Evolutionary conservation across 1,284 basidiomycete species (phyloP), one percentile per base, ranked within the genome.

Genomic region (Puccinia polysora): DNA sequence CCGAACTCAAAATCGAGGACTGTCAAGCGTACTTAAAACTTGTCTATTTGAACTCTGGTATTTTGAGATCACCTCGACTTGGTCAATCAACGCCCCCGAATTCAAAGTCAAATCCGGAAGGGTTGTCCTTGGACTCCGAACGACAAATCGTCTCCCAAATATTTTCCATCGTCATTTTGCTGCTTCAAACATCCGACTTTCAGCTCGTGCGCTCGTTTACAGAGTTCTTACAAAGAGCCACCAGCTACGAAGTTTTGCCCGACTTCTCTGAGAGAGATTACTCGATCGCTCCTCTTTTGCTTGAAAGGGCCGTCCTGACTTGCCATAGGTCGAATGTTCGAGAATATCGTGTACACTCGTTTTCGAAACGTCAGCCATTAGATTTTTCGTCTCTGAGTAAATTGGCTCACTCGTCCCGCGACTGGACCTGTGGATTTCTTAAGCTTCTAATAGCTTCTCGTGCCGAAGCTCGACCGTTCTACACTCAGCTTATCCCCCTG

Each of bases 401-500:
- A 15, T 53, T 63, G 15, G 47, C 69, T 18, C n/a, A 47, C 40
- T 60, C 47, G 32, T 34, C 59, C 15, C n/a, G 25, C n/a, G 45
- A 55, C 8, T 71, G 69, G 69, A 71, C 59, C 12, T 47, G 36
- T 18, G 50, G 59, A 1, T 53, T 71, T 63, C 38, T 71, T 14
- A 30, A 71, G 30, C 47, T 71, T 53, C 59, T 71, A 12, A 55
- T 71, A 23, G 58, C 49, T 55, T 50, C 47, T 7, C 47, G 69
- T 15, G 34, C 59, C n/a, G 23, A 53, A 45, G 23, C 38, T 10
- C 56, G 69, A 43, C 47, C 59, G 28, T 65, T 93, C 79, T 96
- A 87, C 76, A 84, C 83, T 12, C 87, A 89, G 64, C 80, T 95
- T 0, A 79, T 81, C 0, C 80, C 83, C 3, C 83, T 92, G 40